These are phyloP conservation scores for Simmondsia chinensis DNA, from an alignment of 148 eudicot genomes.

Conservation along the genomic window DNA sequence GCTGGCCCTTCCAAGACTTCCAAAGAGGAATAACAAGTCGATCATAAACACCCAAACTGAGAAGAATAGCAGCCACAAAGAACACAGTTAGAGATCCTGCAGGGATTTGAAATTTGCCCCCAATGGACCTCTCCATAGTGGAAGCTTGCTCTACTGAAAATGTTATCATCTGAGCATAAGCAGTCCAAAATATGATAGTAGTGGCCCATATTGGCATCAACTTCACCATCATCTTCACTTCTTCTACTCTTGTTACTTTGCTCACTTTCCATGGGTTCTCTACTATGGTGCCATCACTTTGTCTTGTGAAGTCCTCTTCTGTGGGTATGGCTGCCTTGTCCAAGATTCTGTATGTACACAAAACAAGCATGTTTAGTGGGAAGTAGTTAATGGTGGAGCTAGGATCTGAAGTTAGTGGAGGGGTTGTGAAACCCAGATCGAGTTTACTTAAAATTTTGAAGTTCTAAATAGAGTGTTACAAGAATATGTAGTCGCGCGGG, in stretches of 20 bases:
- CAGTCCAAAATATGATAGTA: conserved; percentile 75
- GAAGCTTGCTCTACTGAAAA: conserved; percentile 78
- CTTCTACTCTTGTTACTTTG: conserved; percentile 68
- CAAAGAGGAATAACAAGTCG: conserved; percentile 51
- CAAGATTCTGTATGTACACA: conserved; percentile 38
- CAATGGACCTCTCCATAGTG: conserved; percentile 56
- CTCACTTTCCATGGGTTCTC: conserved; percentile 75
- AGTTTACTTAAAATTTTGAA: no score
- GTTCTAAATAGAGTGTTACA: no score
- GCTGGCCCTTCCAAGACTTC: conserved; percentile 46
- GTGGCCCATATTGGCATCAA: conserved; percentile 83
- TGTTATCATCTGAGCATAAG: conserved; percentile 81
- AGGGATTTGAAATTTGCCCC: conserved; percentile 57
- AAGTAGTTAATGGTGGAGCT: no score
- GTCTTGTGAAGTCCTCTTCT: conserved; percentile 41
- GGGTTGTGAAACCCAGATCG: no score
- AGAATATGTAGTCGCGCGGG: no score
- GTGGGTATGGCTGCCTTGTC: conserved; percentile 91
- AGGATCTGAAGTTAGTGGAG: no score
- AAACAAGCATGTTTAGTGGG: no score
- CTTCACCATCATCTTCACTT: conserved; percentile 73
- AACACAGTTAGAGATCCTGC: conserved; percentile 72
- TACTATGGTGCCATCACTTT: neutral
- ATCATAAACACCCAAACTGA: conserved; percentile 53
- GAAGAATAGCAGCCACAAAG: conserved; percentile 63